Base-by-base conservation (phyloP, 1,284 basidiomycete genomes). In the Exobasidium cylindrosporum region DNA sequence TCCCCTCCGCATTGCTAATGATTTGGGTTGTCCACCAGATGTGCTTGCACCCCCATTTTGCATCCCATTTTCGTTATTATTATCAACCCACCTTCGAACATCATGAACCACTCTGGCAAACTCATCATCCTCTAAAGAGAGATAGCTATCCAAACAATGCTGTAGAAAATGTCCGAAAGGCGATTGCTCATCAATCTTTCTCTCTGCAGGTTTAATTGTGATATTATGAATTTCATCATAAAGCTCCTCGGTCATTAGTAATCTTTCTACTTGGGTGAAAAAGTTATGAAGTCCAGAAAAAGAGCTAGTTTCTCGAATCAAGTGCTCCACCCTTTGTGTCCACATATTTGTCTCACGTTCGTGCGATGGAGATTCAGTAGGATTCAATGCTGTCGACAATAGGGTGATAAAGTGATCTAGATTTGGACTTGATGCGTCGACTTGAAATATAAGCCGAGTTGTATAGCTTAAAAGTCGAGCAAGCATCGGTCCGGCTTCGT, bases 211-310 rank as follows among this genome's bases (percentile, higher is more conserved):
- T 14, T 28, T 21, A 13, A 50, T 50, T 2, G 47, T 50, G n/a
- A 50, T 28, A 26, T 50, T 50, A 4, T 50, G 47, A 4, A 50
- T 14, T 28, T 50, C 47, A 24, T 50, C 47, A 28, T 50, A 50
- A 21, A 50, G n/a, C 26, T 50, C 47, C 26, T 50, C 47, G 4
- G 21, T 21, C 47, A 50, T 50, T 13, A 50, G 26, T 50, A 50
- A 50, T 21, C 47, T 14, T 28, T 50, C 47, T 5, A 50, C 26
- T 7, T 28, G n/a, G 14, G 47, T 24, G 47, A 50, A 50, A 13
- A 50, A 50, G 17, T 21, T 28, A 13, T 50, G 47, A 5, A 50
- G 21, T 21, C 47, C 47, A 21, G 47, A 4, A 50, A 50, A 50
- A 5, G 47, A 24, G n/a, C 21, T 50, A 14, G 21, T 28, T 50